Conservation (phyloP, 225 moss, liverwort and hornwort species). For the Straminergon stramineum region DNA sequence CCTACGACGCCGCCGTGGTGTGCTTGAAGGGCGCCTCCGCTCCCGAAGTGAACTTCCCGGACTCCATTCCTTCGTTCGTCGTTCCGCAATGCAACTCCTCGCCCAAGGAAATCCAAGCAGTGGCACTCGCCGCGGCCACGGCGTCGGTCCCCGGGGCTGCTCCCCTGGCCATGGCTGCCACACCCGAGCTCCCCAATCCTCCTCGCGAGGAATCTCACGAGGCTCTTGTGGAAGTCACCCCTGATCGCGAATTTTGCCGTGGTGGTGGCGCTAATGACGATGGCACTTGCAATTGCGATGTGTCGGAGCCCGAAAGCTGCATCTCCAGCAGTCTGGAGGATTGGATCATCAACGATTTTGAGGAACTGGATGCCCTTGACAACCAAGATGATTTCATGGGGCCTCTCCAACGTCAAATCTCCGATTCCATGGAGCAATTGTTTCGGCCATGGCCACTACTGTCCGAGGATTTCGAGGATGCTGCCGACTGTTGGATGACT, state of each 20-base stretch:
- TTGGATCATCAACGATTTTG: constrained; percentile 10
- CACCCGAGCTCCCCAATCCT: background rate
- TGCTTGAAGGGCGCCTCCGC: background rate
- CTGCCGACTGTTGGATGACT: background rate
- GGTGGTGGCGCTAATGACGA: background rate
- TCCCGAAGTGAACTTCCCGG: constrained; percentile 21
- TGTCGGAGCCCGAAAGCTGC: background rate
- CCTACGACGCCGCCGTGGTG: constrained; percentile 21
- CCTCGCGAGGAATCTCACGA: background rate
- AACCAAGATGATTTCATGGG: background rate
- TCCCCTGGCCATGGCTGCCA: background rate
- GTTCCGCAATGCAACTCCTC: background rate
- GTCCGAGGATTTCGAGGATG: background rate
- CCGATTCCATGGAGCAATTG: background rate
- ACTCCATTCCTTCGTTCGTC: constrained; percentile 11
- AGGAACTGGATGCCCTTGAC: background rate
- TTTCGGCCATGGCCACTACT: background rate
- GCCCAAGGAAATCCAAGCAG: constrained; percentile 28
- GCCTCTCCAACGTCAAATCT: background rate
- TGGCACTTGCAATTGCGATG: background rate
- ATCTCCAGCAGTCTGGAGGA: background rate
- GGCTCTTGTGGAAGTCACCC: too few relatives aligned
- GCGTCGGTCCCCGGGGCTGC: constrained; percentile 3
- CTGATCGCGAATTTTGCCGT: background rate
- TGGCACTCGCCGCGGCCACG: constrained; percentile 22